Percentiles rank a stretch among this genome's conserved stretches.
phyloP scores from a whole-genome alignment of 805 yeast species.

The Candida takata region DNA sequence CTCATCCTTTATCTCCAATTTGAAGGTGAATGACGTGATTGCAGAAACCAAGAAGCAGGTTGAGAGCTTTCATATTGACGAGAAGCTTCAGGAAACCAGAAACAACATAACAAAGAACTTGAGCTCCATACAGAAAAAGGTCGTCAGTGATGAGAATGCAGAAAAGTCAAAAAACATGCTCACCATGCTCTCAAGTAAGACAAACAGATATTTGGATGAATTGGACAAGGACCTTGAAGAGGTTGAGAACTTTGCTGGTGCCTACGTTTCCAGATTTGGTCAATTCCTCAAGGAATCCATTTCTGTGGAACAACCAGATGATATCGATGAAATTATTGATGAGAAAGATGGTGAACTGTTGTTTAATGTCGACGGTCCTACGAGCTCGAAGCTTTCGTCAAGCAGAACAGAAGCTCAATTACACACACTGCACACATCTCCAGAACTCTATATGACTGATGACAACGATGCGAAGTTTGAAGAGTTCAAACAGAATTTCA shows the following conservation, averaged over 20 bases:
- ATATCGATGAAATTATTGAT: slow-evolving; percentile 20
- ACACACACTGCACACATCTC: slow-evolving; percentile 44
- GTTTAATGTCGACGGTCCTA: slow-evolving; percentile 33
- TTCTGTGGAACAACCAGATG: slow-evolving; percentile 20
- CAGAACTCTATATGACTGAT: slow-evolving; percentile 22
- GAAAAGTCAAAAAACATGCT: slow-evolving; percentile 12
- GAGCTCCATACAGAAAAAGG: slow-evolving; percentile 9
- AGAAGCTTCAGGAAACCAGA: slow-evolving; percentile 11
- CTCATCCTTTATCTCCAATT: slow-evolving; percentile 29
- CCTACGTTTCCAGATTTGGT: slow-evolving; percentile 52
- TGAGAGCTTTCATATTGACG: slow-evolving; percentile 18
- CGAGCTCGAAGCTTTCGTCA: slow-evolving; percentile 24
- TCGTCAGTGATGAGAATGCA: slow-evolving; percentile 13
- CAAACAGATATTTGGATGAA: slow-evolving; percentile 61
- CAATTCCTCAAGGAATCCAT: slow-evolving; percentile 41
- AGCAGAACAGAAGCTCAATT: slow-evolving; percentile 60
- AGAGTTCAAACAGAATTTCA: slow-evolving; percentile 30
- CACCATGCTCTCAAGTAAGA: slow-evolving; percentile 23
- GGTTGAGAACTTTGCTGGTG: slow-evolving; percentile 63
- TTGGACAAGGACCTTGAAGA: slow-evolving; percentile 69
- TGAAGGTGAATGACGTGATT: slow-evolving; percentile 30
- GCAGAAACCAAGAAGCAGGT: slow-evolving; percentile 19
- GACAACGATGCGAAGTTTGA: slow-evolving; percentile 29
- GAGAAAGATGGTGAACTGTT: slow-evolving; percentile 34
- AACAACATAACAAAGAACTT: slow-evolving; percentile 9